Evolutionary conservation across 306 rosid genomes (phyloP).

Genomic region (Cyamopsis tetragonoloba): DNA sequence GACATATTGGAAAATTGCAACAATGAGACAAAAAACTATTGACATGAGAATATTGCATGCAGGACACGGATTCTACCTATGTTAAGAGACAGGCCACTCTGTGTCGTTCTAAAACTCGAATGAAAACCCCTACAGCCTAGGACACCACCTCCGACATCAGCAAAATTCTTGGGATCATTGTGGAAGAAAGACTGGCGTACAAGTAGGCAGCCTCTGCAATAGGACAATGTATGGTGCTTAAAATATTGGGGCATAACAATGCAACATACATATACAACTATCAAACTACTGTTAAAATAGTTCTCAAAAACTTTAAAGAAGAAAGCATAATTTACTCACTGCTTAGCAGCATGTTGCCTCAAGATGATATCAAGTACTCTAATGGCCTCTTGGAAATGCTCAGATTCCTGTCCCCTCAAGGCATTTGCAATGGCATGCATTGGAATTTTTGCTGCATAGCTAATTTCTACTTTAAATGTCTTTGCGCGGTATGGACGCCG

Average conservation of each 20-base stretch:
- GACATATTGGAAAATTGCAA: neutral
- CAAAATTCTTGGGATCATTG: conserved; percentile 63
- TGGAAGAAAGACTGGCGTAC: conserved; percentile 89
- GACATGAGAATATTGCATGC: neutral
- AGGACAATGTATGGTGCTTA: neutral
- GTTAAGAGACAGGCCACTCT: conserved; percentile 83
- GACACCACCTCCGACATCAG: conserved; percentile 92
- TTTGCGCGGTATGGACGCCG: conserved; percentile 64
- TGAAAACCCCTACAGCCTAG: conserved; percentile 95
- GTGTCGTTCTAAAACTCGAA: conserved; percentile 88
- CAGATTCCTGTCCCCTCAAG: conserved; percentile 83
- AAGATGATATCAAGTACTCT: conserved; percentile 84
- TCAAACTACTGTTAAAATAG: neutral
- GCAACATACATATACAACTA: neutral
- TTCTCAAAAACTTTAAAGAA: neutral
- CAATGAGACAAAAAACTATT: conserved; percentile 8
- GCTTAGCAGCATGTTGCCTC: conserved; percentile 89
- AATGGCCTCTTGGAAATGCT: conserved; percentile 84
- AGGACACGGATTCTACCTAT: conserved; percentile 47
- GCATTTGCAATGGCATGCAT: conserved; percentile 83
- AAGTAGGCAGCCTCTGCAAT: conserved; percentile 85
- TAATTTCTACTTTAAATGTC: conserved; percentile 69
- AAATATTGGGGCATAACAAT: neutral
- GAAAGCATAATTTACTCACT: conserved; percentile 44
- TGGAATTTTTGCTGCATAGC: conserved; percentile 86